Conservation (phyloP, 2,329 filamentous ascomycete species). For the Fusarium scirpi region DNA sequence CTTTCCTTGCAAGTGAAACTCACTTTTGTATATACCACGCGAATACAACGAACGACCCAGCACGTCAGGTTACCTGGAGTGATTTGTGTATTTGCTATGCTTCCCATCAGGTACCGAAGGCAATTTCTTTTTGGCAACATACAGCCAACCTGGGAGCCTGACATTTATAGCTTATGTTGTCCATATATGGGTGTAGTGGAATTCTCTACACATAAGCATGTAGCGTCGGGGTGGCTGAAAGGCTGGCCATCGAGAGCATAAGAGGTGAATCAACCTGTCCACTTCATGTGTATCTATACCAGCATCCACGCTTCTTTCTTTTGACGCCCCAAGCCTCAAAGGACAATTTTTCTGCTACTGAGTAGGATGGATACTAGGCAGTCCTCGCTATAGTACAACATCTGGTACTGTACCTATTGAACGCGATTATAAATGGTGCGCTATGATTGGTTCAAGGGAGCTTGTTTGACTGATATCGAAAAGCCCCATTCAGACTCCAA, state of each 20-base stretch:
- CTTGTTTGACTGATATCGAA: conserved; percentile 14
- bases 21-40: conserved; percentile 44
- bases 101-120: not conserved
- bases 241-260: not conserved
- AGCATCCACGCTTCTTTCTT: not conserved
- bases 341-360: not conserved
- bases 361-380: not conserved
- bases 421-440: conserved; percentile 38
- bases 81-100: not conserved
- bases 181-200: not conserved
- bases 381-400: not conserved
- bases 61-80: not conserved
- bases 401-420: not conserved
- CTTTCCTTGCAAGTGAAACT: conserved; percentile 21
- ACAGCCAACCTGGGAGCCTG: not conserved
- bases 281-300: not conserved
- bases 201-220: not conserved
- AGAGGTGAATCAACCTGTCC: not conserved
- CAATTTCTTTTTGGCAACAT: not conserved
- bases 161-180: not conserved
- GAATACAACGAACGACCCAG: conserved; percentile 43
- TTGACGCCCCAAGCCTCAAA: not conserved
- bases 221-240: not conserved
- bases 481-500: conserved; percentile 26
- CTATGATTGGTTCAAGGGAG: conserved; percentile 30